These are phyloP conservation scores for Cubamyces lactineus DNA, from an alignment of 768 basidiomycete species.

Conservation along the genomic window DNA sequence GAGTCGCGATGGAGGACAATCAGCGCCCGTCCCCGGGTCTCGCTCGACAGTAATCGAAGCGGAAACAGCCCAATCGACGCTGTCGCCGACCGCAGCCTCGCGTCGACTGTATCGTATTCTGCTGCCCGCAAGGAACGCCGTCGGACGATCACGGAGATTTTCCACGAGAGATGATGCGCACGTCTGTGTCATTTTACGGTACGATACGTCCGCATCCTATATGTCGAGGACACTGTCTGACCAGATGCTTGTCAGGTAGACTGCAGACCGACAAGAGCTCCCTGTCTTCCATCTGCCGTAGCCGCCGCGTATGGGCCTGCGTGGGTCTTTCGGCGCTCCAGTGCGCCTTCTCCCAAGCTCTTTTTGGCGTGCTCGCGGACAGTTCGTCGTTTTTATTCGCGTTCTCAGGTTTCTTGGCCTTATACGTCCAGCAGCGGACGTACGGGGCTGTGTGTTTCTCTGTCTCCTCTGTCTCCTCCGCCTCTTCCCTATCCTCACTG, in stretches of 20 bases:
- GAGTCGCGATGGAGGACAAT: slow-evolving; percentile 45
- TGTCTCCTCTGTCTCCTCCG: not conserved
- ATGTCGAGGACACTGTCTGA: not conserved
- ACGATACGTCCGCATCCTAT: not conserved
- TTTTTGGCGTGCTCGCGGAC: slow-evolving; percentile 14
- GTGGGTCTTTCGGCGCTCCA: too few relatives aligned
- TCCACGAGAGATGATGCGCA: slow-evolving; percentile 31
- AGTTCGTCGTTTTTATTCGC: slow-evolving; percentile 14
- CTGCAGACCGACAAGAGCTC: slow-evolving; percentile 14
- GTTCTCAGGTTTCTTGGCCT: slow-evolving; percentile 23
- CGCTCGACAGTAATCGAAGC: slow-evolving; percentile 43
- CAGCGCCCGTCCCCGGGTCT: slow-evolving; percentile 47
- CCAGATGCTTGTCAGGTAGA: slow-evolving; percentile 1
- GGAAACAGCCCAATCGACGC: slow-evolving; percentile 36
- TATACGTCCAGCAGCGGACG: slow-evolving; percentile 11
- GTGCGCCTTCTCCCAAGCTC: not conserved
- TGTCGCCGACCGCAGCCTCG: slow-evolving; percentile 25
- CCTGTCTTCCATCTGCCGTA: not conserved
- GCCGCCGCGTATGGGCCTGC: not conserved
- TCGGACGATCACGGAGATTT: slow-evolving; percentile 56
- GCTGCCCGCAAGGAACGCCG: slow-evolving; percentile 46
- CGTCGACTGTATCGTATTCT: slow-evolving; percentile 40
- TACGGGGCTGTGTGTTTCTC: slow-evolving; percentile 12
- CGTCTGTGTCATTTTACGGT: slow-evolving; percentile 11
- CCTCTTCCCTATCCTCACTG: not conserved